Evolutionary conservation across 345 rosid genomes (phyloP), one percentile per base, ranked within the genome.

Genomic region (Dipteronia dyeriana): DNA sequence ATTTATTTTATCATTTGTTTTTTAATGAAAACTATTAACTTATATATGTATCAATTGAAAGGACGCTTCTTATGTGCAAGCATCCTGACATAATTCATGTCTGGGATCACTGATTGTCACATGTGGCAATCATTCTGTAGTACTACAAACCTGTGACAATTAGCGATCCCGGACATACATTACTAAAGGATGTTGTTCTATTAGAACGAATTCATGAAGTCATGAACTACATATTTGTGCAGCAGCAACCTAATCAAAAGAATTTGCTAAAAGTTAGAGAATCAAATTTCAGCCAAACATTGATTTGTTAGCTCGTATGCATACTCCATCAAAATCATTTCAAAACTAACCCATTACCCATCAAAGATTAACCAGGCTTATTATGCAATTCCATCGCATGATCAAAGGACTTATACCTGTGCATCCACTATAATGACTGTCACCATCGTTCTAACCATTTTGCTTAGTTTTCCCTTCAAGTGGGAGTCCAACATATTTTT

Each of bases 401-500:
- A 76, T 65, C 4, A 45, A 70, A 49, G 51, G 78, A 72, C 9
- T 25, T 47, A 54, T 87, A 96, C 99, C 97, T 89, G 85, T 29
- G 94, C 98, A 71, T 89, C 97, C 26, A 78, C 79, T 79, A 96
- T 80, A 81, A 92, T 80, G 79, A 96, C 78, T 66, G 98, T 92
- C 85, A 91, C 89, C 94, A 94, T 89, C 75, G 76, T 83, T 85
- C 92, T 88, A 69, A 76, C 69, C 73, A 85, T 88, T 60, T 72
- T 72, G 78, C 87, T 81, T 65, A 82, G 66, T 74, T 85, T 86
- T 77, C 94, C 95, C 65, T 85, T 87, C 74, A 85, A 71, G 84
- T 96, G 99, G 72, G 98, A 84, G 74, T 94, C 94, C 91, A 91
- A 80, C 97, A 91, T 89, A 83, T 92, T 92, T 76, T 91, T 90